Percentiles rank a stretch among this genome's conserved stretches.
phyloP scores from a whole-genome alignment of 306 rosid species.

The Castanea crenata region DNA sequence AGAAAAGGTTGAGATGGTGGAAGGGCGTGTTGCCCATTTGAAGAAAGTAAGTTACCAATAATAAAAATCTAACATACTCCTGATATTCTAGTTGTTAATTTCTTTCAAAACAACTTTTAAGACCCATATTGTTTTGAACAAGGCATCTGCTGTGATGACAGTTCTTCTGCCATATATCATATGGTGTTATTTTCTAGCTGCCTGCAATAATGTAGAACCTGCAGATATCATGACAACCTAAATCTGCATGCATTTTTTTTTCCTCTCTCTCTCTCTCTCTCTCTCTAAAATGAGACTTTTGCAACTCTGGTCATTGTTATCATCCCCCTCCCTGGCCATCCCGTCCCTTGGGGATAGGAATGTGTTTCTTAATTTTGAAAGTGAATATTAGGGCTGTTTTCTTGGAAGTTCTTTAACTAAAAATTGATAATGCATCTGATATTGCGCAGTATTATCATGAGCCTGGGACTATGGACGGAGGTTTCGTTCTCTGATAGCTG shows the following conservation, averaged over 20 bases:
- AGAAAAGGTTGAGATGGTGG: too few relatives aligned
- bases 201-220: not conserved
- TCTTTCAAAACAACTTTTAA: not conserved
- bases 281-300: not conserved
- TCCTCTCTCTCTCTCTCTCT: not conserved
- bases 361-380: not conserved
- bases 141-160: not conserved
- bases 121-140: not conserved
- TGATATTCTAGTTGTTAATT: not conserved
- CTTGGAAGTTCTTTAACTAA: conserved; percentile 5
- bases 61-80: not conserved
- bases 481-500: conserved; percentile 61
- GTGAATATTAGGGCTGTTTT: not conserved
- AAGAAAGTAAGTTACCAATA: too few relatives aligned
- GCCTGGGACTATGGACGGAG: conserved; percentile 38
- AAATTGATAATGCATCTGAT: not conserved
- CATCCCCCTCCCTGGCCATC: not conserved
- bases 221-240: not conserved
- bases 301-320: not conserved
- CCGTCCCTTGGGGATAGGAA: not conserved
- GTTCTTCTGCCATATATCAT: not conserved
- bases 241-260: not conserved
- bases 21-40: too few relatives aligned
- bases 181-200: too few relatives aligned
- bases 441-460: conserved; percentile 55